phyloP scores from a whole-genome alignment of 768 basidiomycete genomes.

The Lactarius pseudohatsudake region DNA sequence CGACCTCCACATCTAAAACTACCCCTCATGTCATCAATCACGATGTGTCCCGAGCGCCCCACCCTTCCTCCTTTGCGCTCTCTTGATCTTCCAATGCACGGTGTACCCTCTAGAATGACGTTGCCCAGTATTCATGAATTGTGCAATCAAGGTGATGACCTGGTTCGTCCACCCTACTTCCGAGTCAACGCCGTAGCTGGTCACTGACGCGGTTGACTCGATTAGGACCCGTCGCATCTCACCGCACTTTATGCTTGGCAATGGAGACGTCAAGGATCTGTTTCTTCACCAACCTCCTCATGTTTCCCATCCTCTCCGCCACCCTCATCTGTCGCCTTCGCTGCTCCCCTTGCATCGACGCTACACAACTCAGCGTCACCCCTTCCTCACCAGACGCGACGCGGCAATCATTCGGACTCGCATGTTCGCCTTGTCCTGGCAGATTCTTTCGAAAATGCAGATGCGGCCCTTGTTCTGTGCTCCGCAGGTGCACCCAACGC shows the following conservation, averaged over 20 bases:
- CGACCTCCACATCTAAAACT: conserved; percentile 11
- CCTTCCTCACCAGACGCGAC: conserved; percentile 9
- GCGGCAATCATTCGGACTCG: conserved; percentile 12
- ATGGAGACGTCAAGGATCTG: conserved; percentile 16
- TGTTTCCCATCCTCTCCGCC: conserved; percentile 18
- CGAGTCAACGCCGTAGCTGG: not conserved
- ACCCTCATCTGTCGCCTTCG: conserved; percentile 19
- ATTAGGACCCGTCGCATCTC: conserved; percentile 15
- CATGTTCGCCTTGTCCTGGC: conserved; percentile 30
- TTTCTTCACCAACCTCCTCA: conserved; percentile 30
- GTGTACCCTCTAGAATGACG: conserved; percentile 15
- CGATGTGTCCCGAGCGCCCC: conserved; percentile 20
- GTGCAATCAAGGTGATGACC: conserved; percentile 5
- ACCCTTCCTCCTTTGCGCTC: conserved; percentile 28
- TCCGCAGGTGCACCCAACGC: conserved; percentile 34
- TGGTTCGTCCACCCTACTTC: not conserved
- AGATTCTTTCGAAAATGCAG: conserved; percentile 45
- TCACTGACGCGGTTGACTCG: conserved; percentile 3
- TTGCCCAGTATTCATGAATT: conserved; percentile 20
- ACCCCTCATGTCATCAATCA: conserved; percentile 21
- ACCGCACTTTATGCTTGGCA: conserved; percentile 11
- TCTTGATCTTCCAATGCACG: conserved; percentile 26
- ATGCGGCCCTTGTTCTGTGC: conserved; percentile 51
- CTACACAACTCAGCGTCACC: conserved; percentile 15
- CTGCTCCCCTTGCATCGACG: conserved; percentile 22